Conservation (phyloP, 2,329 filamentous ascomycete species). For the Aspergillus novofumigatus region DNA sequence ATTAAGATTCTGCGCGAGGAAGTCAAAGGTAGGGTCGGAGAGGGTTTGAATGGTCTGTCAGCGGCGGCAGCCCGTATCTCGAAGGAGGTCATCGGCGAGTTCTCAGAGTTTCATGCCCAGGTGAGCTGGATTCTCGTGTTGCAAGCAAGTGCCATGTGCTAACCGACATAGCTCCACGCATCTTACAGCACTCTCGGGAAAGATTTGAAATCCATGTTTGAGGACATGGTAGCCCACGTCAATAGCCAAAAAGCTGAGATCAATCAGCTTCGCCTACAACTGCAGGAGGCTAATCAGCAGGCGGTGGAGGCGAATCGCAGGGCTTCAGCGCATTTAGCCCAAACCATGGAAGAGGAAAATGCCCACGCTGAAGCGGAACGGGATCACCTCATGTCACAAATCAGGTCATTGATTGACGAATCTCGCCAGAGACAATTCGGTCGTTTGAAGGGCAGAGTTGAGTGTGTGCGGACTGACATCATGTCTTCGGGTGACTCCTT, state of each 20-base stretch:
- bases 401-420: slow-evolving; percentile 69
- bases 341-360: slow-evolving; percentile 72
- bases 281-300: slow-evolving; percentile 65
- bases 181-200: slow-evolving; percentile 80
- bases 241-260: slow-evolving; percentile 73
- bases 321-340: slow-evolving; percentile 63
- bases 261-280: slow-evolving; percentile 65
- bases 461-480: slow-evolving; percentile 61
- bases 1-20: slow-evolving; percentile 86
- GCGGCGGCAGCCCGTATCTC: slow-evolving; percentile 83
- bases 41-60: slow-evolving; percentile 78
- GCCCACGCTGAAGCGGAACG: slow-evolving; percentile 69
- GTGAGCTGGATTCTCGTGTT: slow-evolving; percentile 28
- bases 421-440: slow-evolving; percentile 70
- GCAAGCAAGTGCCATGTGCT: slow-evolving; percentile 6
- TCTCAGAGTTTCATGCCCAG: slow-evolving; percentile 75
- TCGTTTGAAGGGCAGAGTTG: slow-evolving; percentile 62
- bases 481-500: slow-evolving; percentile 60
- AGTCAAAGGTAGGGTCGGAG: slow-evolving; percentile 79
- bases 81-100: slow-evolving; percentile 79
- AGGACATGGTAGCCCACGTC: slow-evolving; percentile 71
- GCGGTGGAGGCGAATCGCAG: slow-evolving; percentile 65
- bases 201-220: slow-evolving; percentile 82
- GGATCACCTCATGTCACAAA: slow-evolving; percentile 68
- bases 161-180: slow-evolving; percentile 59